Conservation (phyloP, 1,284 basidiomycete species). For the Tausonia pullulans region DNA sequence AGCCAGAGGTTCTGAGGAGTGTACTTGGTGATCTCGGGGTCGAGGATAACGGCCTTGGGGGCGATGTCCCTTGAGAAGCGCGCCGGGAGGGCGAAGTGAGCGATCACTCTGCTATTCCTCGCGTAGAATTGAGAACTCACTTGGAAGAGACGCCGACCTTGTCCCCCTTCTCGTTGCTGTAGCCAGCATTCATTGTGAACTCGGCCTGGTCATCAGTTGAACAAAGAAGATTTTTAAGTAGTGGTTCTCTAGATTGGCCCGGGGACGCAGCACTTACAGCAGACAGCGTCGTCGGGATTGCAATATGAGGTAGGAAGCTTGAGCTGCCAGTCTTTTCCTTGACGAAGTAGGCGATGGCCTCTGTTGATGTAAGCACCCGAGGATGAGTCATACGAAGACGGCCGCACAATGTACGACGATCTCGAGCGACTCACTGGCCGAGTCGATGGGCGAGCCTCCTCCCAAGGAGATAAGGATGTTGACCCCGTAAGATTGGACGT, state of each 20-base stretch:
- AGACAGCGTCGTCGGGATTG: constrained; percentile 68
- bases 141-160: constrained; percentile 44
- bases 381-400: too few species aligned
- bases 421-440: constrained; percentile 36
- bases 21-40: constrained; percentile 57
- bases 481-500: constrained; percentile 40
- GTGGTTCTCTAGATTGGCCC: too few species aligned
- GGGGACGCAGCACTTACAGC: constrained; percentile 40
- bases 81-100: too few species aligned
- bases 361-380: neutral
- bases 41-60: constrained; percentile 50
- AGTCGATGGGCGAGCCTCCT: constrained; percentile 69
- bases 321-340: constrained; percentile 43
- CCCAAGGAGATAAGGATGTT: constrained; percentile 60
- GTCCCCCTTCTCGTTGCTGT: constrained; percentile 55
- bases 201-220: neutral
- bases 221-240: neutral
- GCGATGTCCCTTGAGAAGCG: too few species aligned
- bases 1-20: constrained; percentile 70
- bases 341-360: constrained; percentile 51
- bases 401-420: too few species aligned
- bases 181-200: constrained; percentile 51
- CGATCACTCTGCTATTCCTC: too few species aligned
- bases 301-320: constrained; percentile 44
- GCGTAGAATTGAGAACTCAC: too few species aligned